Percentiles rank a stretch among this genome's conserved stretches.
These are phyloP conservation scores for Colletotrichum sublineola DNA, from an alignment of 2,329 filamentous ascomycete species.

Conservation along the genomic window DNA sequence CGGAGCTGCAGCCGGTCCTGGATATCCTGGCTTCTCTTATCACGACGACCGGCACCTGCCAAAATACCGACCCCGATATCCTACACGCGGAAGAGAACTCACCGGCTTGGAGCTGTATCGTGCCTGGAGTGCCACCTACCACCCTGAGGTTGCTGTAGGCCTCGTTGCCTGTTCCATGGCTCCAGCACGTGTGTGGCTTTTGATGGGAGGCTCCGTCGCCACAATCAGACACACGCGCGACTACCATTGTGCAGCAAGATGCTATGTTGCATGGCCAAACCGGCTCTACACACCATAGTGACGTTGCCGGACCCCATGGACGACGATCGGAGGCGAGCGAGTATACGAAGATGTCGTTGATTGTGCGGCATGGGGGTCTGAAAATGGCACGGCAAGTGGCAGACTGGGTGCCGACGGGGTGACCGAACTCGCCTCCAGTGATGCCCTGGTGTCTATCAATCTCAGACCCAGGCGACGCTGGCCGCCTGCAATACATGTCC, in stretches of 20 bases:
- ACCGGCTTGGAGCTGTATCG: slow-evolving; percentile 12
- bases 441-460: slow-evolving; percentile 33
- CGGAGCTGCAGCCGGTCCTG: slow-evolving; percentile 1
- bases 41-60: slow-evolving; percentile 18
- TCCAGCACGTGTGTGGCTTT: slow-evolving; percentile 18
- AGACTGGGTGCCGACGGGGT: slow-evolving; percentile 10
- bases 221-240: slow-evolving; percentile 2
- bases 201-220: slow-evolving; percentile 5
- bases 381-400: slow-evolving; percentile 5
- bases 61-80: background rate
- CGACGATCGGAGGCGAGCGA: background rate
- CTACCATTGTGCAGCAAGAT: slow-evolving; percentile 1
- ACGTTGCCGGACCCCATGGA: background rate
- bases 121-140: background rate
- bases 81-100: slow-evolving; percentile 23
- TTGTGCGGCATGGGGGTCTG: background rate
- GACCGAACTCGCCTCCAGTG: slow-evolving; percentile 15
- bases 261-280: slow-evolving; percentile 1
- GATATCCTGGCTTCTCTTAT: slow-evolving; percentile 15
- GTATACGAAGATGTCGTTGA: slow-evolving; percentile 8
- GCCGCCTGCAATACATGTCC: slow-evolving; percentile 8
- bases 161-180: background rate
- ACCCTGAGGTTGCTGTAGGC: background rate
- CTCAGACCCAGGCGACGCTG: slow-evolving; percentile 16
- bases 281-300: slow-evolving; percentile 4